Evolutionary conservation across 768 basidiomycete genomes (phyloP).

Genomic region (Chalciporus pseudorubinellus): DNA sequence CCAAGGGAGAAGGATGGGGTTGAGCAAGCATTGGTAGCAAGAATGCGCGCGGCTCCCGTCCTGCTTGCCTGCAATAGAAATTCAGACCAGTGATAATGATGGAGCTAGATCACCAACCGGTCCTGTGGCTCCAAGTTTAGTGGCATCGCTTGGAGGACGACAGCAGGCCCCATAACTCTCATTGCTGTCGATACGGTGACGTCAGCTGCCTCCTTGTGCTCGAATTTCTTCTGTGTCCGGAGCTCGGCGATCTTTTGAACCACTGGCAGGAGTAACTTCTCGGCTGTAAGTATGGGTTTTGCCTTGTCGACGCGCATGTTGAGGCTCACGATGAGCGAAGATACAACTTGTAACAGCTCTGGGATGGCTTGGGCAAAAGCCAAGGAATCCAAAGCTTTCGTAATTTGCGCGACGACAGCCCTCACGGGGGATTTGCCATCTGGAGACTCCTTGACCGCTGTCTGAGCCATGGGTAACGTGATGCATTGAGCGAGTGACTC

Average conservation of each 20-base stretch:
- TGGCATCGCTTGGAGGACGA: constrained; percentile 70
- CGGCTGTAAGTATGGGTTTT: constrained; percentile 56
- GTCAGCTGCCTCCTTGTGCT: constrained; percentile 88
- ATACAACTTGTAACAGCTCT: constrained; percentile 71
- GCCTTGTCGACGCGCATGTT: constrained; percentile 44
- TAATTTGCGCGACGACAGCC: constrained; percentile 59
- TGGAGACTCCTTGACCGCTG: constrained; percentile 46
- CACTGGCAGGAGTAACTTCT: constrained; percentile 65
- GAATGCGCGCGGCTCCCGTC: constrained; percentile 84
- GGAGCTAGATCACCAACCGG: constrained; percentile 47
- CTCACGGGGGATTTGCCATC: constrained; percentile 55
- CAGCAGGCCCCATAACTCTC: constrained; percentile 81
- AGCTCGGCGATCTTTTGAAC: constrained; percentile 72
- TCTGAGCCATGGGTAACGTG: constrained; percentile 55
- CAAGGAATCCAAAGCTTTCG: constrained; percentile 69
- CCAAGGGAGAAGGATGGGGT: constrained; percentile 75
- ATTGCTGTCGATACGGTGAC: constrained; percentile 75
- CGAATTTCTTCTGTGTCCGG: constrained; percentile 77
- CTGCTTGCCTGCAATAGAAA: constrained; percentile 51
- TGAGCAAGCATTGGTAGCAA: constrained; percentile 84
- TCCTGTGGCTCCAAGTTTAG: constrained; percentile 82
- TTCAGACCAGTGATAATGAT: constrained; percentile 1
- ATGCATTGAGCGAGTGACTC: constrained; percentile 68
- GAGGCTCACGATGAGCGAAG: constrained; percentile 65
- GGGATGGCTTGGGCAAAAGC: constrained; percentile 73